phyloP scores from a whole-genome alignment of 129 eudicot genomes.

The Oenanthe sinensis region DNA sequence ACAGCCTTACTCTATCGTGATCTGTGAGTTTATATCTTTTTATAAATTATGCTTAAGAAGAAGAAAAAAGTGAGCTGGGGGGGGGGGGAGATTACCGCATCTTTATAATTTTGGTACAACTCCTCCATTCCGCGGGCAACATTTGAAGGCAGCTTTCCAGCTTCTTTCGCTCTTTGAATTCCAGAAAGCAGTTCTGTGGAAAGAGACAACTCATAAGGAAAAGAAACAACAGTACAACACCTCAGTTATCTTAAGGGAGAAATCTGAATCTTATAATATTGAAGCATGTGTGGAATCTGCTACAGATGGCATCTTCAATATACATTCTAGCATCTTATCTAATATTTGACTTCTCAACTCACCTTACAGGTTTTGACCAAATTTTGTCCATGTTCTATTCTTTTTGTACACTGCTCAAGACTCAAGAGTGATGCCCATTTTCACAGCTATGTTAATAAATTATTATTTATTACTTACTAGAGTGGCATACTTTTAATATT shows the following conservation, averaged over 20 bases:
- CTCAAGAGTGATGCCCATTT: not conserved
- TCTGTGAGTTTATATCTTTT: conserved; percentile 1
- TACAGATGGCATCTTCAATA: not conserved
- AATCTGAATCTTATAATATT: not conserved
- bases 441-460: not conserved
- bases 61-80: not conserved
- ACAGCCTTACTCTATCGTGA: conserved; percentile 5
- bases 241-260: not conserved
- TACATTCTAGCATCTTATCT: not conserved
- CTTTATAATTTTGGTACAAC: conserved; percentile 71
- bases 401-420: not conserved
- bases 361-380: no score
- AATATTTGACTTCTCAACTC: no score
- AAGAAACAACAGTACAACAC: conserved; percentile 1
- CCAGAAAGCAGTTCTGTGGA: conserved; percentile 61
- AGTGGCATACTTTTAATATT: not conserved
- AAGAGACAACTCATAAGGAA: conserved; percentile 13
- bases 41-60: not conserved
- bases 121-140: conserved; percentile 77
- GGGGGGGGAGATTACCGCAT: conserved; percentile 49
- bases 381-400: not conserved
- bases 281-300: not conserved
- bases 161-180: conserved; percentile 68
- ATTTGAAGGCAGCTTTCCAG: conserved; percentile 55
- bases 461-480: not conserved